Conservation (phyloP, 371 early-diverging fungal species). For the Apophysomyces sp. region DNA sequence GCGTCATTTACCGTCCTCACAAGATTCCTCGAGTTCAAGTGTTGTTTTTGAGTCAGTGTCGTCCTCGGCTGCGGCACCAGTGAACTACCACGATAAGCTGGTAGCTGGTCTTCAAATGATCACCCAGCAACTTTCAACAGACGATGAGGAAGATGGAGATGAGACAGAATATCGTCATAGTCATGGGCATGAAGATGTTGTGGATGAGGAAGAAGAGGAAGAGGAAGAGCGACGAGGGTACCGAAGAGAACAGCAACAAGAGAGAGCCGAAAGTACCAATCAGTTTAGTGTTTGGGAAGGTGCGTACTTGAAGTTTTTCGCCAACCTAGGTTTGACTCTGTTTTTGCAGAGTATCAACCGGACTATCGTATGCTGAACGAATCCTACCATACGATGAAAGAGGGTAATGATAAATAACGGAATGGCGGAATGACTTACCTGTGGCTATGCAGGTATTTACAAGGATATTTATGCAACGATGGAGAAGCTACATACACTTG, state of each 20-base stretch:
- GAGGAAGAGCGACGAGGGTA: conserved; percentile 1
- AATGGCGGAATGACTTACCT: neutral
- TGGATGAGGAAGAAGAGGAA: neutral
- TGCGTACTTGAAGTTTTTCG: neutral
- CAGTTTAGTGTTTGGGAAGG: conserved; percentile 12
- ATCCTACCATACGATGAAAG: conserved; percentile 22
- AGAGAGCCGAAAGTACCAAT: neutral
- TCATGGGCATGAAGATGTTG: neutral
- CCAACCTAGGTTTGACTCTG: neutral
- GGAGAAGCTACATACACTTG: conserved; percentile 23
- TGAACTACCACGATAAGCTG: neutral
- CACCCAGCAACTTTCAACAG: neutral
- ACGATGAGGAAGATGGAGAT: neutral
- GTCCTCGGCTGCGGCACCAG: neutral
- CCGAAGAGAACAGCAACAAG: neutral
- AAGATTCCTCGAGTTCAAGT: conserved; percentile 1
- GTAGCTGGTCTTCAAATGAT: neutral
- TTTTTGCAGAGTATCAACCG: conserved; percentile 24
- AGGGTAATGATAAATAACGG: conserved; percentile 11
- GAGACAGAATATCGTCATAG: neutral
- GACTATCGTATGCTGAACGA: conserved; percentile 32
- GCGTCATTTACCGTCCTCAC: neutral
- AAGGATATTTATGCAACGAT: conserved; percentile 26
- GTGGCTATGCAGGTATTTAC: conserved; percentile 19
- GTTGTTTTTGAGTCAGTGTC: conserved; percentile 5